Evolutionary conservation across 169 alveolate genomes (phyloP).

Genomic region (Fabrea salina): DNA sequence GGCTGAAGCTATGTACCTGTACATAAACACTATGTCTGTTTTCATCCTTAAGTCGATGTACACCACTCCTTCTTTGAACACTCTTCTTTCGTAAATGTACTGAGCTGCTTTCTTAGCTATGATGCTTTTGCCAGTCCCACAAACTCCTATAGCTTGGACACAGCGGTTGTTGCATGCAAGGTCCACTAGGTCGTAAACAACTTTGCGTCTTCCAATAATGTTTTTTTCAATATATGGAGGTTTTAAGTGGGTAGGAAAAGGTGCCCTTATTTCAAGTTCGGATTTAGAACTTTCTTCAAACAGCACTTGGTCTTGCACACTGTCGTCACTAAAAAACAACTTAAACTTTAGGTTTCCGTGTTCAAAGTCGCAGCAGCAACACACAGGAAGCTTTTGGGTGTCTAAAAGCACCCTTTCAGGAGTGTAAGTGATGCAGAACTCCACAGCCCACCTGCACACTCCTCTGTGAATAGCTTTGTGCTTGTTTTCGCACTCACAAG

Average conservation of each 20-base stretch:
- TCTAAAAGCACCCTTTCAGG: neutral
- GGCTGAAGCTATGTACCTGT: slow-evolving; percentile 2
- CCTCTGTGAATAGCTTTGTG: neutral
- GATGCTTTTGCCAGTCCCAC: slow-evolving; percentile 52
- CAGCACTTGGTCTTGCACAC: neutral
- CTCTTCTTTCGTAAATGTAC: slow-evolving; percentile 48
- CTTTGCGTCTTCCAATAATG: slow-evolving; percentile 19
- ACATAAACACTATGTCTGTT: slow-evolving; percentile 1
- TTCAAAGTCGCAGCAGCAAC: slow-evolving; percentile 5
- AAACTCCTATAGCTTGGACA: slow-evolving; percentile 40
- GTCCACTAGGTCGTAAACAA: neutral
- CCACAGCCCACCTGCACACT: neutral
- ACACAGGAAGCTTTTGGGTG: neutral
- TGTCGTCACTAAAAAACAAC: neutral
- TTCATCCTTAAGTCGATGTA: slow-evolving; percentile 40
- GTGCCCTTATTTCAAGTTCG: neutral
- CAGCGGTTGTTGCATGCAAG: slow-evolving; percentile 18
- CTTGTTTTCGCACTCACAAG: neutral
- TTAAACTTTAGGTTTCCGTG: neutral
- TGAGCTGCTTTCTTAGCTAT: slow-evolving; percentile 52
- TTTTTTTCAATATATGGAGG: slow-evolving; percentile 15
- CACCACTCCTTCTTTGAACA: slow-evolving; percentile 53
- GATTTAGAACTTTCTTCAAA: neutral
- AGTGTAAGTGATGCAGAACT: neutral
- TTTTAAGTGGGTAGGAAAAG: slow-evolving; percentile 1